Base-by-base conservation (phyloP, 2,329 filamentous ascomycete genomes). In the Pseudophaeomoniella oleicola region DNA sequence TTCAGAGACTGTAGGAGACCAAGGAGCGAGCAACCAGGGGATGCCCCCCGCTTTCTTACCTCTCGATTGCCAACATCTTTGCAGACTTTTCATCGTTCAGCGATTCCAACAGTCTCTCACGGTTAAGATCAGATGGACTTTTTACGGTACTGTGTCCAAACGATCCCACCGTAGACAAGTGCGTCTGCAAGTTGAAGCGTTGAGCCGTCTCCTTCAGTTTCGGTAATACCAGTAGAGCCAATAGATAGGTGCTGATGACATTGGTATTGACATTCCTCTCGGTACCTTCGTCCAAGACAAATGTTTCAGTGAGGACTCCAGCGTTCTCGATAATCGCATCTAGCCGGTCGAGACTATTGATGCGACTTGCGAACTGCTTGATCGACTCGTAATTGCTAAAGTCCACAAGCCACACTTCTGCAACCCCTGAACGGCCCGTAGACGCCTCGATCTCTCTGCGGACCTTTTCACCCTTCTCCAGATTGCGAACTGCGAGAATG, bases 321-420 rank as follows among this genome's bases (percentile, higher is more conserved):
- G 64, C 64, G 40, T 67, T 65, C 27, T 51, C 42, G 2, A 65
- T 41, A 2, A 59, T 43, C 2, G 41, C 48, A 38, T 65, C 61
- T 0, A 65, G 42, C 2, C 56, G 46, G 0, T 48, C 42, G 2
- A 64, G 46, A 2, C 39, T 39, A 4, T 45, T 40, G 6, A 47
- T 52, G 14, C 50, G 46, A 2, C 53, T 46, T 3, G 50, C 51
- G 38, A 64, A 64, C 0, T 45, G 42, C 27, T 54, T 44, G 3
- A 63, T 54, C 2, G 57, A 62, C 2, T 46, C 39, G 33, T 57
- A 52, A 3, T 46, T 53, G 3, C 49, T 39, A 12, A 65, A 44
- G 36, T 65, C 60, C 1, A 63, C 43, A 10, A 49, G 46, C 60
- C 59, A 63, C 22, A 29, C 22, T 29, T 29, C 22, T 10, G 13